Evolutionary conservation across 768 basidiomycete species (phyloP), one percentile per base, ranked within the genome.

Genomic region (Collybia mongolica): DNA sequence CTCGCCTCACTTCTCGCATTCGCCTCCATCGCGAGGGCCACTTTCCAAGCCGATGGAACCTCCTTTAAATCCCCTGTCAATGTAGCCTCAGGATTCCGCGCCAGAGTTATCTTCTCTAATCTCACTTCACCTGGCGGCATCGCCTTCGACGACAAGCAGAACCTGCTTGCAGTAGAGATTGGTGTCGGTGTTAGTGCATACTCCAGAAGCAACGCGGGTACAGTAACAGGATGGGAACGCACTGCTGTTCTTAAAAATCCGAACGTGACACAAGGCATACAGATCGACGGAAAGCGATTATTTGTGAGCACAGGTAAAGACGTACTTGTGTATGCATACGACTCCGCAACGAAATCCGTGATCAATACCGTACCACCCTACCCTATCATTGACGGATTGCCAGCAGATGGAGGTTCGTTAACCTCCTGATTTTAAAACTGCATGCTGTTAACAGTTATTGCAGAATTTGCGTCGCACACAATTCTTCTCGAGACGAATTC

Each of bases 381-480:
- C 38, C 48, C 65, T 2, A 52, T 70, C 3, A 54, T 71, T 12
- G 56, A 57, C 9, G 65, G 70, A 26, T 48, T 69, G n/a, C 73
- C 72, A 11, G 58, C 70, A 3, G 70, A 72, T 44, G 73, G 73
- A 58, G 72, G 73, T 73, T 44, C 18, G 67, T 55, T 32, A 20
- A 6, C 18, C 19, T 24, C 29, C 24, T 18, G 2, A 5, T 28
- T 29, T 20, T 9, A n/a, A 40, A 5, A 22, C 20, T 8, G 12
- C 0, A 11, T 14, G 11, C 15, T 8, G 24, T 29, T 15, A 20
- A 14, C 20, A 12, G 6, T 2, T 17, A 39, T 14, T 23, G 1
- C 48, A 75, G 73, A 73, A 19, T 57, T 74, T n/a, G 74, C 70
- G 0, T 74, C 73, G 0, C 74, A 73, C 49, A 67, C 72, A 6